Percentiles rank a stretch among this genome's conserved stretches.
phyloP scores from a whole-genome alignment of 2,329 filamentous ascomycete species.

The Penicillium brasilianum region DNA sequence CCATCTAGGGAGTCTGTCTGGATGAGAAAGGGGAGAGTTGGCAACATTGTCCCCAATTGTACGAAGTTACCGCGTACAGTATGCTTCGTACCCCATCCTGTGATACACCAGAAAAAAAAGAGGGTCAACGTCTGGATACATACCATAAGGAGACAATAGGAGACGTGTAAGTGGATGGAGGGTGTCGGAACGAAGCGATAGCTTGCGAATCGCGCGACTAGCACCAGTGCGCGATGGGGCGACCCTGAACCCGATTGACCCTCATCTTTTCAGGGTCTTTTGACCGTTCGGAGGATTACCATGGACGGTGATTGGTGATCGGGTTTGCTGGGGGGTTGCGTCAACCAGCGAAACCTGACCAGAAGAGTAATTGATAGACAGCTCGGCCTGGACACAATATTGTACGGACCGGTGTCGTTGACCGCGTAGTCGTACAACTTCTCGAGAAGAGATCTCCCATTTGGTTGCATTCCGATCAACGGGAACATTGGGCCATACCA shows the following conservation, averaged over 20 bases:
- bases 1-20: not conserved
- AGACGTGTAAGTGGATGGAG: constrained; percentile 9
- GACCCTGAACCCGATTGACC: constrained; percentile 9
- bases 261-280: constrained; percentile 19
- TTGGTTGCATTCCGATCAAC: constrained; percentile 23
- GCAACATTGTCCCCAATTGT: not conserved
- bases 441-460: not conserved
- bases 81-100: not conserved
- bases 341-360: constrained; percentile 6
- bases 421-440: not conserved
- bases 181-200: constrained; percentile 20
- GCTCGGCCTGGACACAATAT: not conserved
- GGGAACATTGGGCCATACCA: constrained; percentile 28
- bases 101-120: not conserved
- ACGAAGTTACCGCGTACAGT: not conserved
- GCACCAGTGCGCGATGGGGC: constrained; percentile 10
- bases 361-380: constrained; percentile 4
- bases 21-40: not conserved
- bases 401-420: not conserved
- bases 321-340: constrained; percentile 2
- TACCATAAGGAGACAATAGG: not conserved
- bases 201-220: constrained; percentile 20
- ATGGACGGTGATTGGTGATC: constrained; percentile 15
- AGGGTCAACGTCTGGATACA: not conserved
- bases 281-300: constrained; percentile 19